These are phyloP conservation scores for Ogataea nakhonphanomensis DNA, from an alignment of 805 yeast genomes.

Conservation along the genomic window DNA sequence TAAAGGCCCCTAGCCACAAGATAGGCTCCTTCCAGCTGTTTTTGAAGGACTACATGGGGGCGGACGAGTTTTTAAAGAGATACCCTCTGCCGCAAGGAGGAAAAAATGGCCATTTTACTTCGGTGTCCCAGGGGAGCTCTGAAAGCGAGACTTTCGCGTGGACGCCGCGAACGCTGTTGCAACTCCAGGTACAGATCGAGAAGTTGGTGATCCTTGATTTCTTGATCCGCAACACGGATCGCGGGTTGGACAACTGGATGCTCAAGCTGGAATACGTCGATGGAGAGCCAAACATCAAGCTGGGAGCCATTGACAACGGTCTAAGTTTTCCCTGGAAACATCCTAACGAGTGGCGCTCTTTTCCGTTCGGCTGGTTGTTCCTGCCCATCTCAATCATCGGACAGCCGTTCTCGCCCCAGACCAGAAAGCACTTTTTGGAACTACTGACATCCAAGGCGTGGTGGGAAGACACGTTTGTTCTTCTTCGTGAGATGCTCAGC, in stretches of 20 bases:
- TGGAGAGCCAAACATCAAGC: constrained; percentile 38
- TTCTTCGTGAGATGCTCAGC: constrained; percentile 46
- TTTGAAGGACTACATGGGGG: constrained; percentile 54
- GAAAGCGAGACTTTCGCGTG: constrained; percentile 40
- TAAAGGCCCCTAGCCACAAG: constrained; percentile 38
- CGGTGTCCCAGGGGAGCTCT: no score
- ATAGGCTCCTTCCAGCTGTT: constrained; percentile 69
- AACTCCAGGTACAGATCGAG: constrained; percentile 60
- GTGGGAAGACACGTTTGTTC: constrained; percentile 62
- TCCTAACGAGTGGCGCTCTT: constrained; percentile 78
- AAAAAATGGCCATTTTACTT: no score
- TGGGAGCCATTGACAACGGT: constrained; percentile 77
- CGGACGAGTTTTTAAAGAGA: constrained; percentile 52
- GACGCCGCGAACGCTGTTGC: constrained; percentile 46
- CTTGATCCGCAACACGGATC: constrained; percentile 69
- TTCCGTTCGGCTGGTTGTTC: constrained; percentile 76
- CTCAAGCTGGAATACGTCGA: constrained; percentile 43
- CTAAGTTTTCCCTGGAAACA: constrained; percentile 78
- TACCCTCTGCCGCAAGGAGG: constrained; percentile 48
- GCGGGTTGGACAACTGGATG: constrained; percentile 81
- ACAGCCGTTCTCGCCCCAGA: constrained; percentile 56
- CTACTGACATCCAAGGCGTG: constrained; percentile 56
- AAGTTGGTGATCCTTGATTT: constrained; percentile 69
- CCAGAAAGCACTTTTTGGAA: constrained; percentile 55
- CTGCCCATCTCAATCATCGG: constrained; percentile 62